phyloP scores from a whole-genome alignment of 257 asterid species.

The Petunia secreta region DNA sequence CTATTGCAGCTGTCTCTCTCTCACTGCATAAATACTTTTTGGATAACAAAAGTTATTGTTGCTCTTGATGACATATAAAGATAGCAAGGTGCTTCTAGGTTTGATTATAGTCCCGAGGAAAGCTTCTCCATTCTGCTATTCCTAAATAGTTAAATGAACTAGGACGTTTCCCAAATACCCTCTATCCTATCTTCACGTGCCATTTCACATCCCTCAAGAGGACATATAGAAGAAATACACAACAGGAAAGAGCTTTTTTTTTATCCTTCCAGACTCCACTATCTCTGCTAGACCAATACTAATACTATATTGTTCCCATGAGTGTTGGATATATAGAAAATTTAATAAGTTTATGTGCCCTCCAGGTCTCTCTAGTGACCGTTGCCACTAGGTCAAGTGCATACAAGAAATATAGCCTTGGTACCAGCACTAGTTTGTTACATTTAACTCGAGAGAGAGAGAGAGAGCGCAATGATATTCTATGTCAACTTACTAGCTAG shows the following conservation, averaged over 20 bases:
- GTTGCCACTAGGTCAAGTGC: neutral
- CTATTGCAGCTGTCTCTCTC: neutral
- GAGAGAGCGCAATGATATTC: no score
- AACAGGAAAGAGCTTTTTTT: neutral
- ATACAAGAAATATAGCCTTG: neutral
- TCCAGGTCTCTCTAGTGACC: neutral
- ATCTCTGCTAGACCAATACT: neutral
- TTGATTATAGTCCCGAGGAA: slow-evolving; percentile 21
- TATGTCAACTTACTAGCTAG: no score
- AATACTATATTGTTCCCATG: neutral
- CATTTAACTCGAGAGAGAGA: no score
- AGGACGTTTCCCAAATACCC: neutral
- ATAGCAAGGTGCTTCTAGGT: neutral
- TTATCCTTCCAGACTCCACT: slow-evolving; percentile 1
- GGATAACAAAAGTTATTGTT: neutral
- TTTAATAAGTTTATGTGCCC: neutral
- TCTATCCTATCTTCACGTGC: slow-evolving; percentile 27
- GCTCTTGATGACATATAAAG: neutral
- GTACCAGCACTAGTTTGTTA: neutral
- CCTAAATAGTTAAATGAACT: slow-evolving; percentile 10
- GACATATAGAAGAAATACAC: neutral
- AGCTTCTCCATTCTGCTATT: slow-evolving; percentile 12
- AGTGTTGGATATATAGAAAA: neutral
- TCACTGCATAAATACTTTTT: neutral
- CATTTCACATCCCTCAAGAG: slow-evolving; percentile 18